Evolutionary conservation across 768 basidiomycete genomes (phyloP), one percentile per base, ranked within the genome.

Genomic region (Hirschioporus abietinus): DNA sequence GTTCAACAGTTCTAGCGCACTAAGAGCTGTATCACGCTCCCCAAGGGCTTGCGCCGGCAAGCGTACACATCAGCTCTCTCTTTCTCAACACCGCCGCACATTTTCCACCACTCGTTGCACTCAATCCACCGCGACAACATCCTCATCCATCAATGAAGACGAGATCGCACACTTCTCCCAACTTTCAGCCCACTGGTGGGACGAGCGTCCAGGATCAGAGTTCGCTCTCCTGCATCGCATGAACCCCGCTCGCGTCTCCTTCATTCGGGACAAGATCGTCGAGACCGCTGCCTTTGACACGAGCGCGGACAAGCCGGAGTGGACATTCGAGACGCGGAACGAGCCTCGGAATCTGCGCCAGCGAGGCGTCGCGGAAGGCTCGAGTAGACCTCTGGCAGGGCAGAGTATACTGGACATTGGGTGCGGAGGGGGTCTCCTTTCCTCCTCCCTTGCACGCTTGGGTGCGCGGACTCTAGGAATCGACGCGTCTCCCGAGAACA

Each of bases 161-260:
- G 96, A 98, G 77, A 91, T 97, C 52, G 88, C 90, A 0, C 92
- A 93, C 75, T 97, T 98, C 76, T 93, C 95, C 1, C 82, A 84
- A 27, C 87, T 97, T 5, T 93, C 94, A 1, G 88, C 90, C n/a
- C 82, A 88, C 72, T 98, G 96, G 96, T 98, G 96, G 95, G 88
- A 96, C 76, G 93, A 96, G 73, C 85, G 82, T 23, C 96, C 96
- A 70, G 42, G 42, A 3, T 52, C 42, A 52, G 96, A 98, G 76
- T 96, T 96, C 74, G 82, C 80, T 2, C 79, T 95, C 42, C 78
- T 99, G 35, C 97, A 99, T 74, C 86, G 87, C 72, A 98, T 99
- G 96, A 99, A 99, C 78, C 95, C 95, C 1, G 83, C 89, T 12
- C 82, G 97, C 58, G 84, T 95, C 71, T 85, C 86, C 65, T 97